Evolutionary conservation across 345 rosid species (phyloP), one percentile per base, ranked within the genome.

Genomic region (Hevea brasiliensis): DNA sequence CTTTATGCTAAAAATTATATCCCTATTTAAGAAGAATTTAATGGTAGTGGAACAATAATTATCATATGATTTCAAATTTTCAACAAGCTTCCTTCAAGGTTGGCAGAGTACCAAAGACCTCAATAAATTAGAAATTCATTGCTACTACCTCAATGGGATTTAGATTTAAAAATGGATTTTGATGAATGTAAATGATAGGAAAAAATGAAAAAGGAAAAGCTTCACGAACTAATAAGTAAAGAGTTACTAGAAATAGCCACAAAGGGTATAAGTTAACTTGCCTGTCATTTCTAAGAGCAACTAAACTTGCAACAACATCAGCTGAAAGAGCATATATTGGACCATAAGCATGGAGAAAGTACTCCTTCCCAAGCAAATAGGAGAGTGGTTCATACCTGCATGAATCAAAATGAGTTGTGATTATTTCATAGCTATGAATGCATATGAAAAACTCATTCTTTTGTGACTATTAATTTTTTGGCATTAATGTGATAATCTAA

Each of bases 261-360:
- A 61, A 69, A 54, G 48, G 48, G 57, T 51, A 62, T 20, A 32
- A 45, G 61, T 27, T 59, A 79, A 74, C 89, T 73, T 75, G 79
- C 98, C 97, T 94, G 86, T 90, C 80, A 61, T 85, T 88, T 82
- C 85, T 89, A 62, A 92, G 94, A 76, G 93, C 87, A 55, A 81
- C 90, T 84, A 91, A 84, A 83, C 94, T 87, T 62, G 88, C 80
- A 77, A 90, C 97, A 65, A 94, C 96, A 68, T 92, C 94, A 24
- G 89, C 91, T 59, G 96, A 94, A 71, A 92, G 97, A 74, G 98
- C 97, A 77, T 94, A 94, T 56, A 94, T 76, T 50, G 98, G 98
- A 68, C 97, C 96, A 79, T 94, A 94, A 26, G 97, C 98, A 85
- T 94, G 98, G 61, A 90, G 89, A 82, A 91, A 94, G 78, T 94